Base-by-base conservation (phyloP, 2,329 filamentous ascomycete species). In the Xylariaceae sp. region DNA sequence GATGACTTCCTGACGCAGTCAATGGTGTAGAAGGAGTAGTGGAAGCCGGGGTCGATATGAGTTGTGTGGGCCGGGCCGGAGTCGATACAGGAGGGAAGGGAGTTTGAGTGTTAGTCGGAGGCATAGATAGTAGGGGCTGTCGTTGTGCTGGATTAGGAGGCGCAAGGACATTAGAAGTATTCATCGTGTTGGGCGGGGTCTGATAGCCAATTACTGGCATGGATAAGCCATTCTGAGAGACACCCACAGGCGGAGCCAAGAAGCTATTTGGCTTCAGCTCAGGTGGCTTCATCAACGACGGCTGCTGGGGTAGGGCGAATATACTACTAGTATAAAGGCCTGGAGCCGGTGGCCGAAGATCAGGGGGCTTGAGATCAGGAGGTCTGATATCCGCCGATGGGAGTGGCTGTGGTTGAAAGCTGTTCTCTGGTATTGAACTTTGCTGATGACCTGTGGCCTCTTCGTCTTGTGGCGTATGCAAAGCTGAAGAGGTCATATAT, bases 111-210 rank as follows among this genome's bases (percentile, higher is more conserved):
- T 64, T 64, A 17, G 66, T 62, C 55, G 70, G 71, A 30, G 72
- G 72, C 68, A 74, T 72, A 11, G 72, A 74, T 7, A 74, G 65
- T 23, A 72, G 72, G 30, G 73, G 73, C 55, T 71, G 71, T 61
- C 72, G 67, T 58, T 76, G 75, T 11, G 72, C 68, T 8, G 75
- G 74, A 59, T 77, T 77, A n/a, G 77, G 77, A 10, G 72, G 74
- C 37, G 77, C 78, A n/a, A 79, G 73, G 23, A 78, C 71, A 55
- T 76, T 75, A 11, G 75, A 78, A 62, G 67, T 34, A 13, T 59
- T 67, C 15, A 52, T 55, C 11, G 60, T 58, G 58, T 51, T 61
- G 44, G 62, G 54, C 18, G 64, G 50, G 53, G 69, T 62, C 39
- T 70, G 65, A 45, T 76, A 79, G 42, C 74, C 72, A 54, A 70